Base-by-base conservation (phyloP, 768 basidiomycete genomes). In the Tephrocybe sp. region DNA sequence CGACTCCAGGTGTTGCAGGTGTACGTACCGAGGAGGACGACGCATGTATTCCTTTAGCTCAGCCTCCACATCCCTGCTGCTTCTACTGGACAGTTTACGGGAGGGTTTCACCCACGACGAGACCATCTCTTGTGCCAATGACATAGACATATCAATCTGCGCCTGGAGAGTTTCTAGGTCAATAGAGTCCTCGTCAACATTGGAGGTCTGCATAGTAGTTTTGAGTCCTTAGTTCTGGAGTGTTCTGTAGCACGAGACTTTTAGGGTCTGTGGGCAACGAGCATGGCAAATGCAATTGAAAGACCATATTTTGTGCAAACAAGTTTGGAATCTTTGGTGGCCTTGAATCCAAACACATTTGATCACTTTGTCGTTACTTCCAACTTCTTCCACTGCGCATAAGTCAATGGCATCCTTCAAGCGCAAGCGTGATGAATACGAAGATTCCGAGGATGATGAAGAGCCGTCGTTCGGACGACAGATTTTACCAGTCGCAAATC, bases 131-230 rank as follows among this genome's bases (percentile, higher is more conserved):
- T 90, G 80, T 1, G 85, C 82, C 65, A 84, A 81, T 5, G 89
- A 84, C 81, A 91, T 82, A 18, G 89, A 83, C 59, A 88, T 69
- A 65, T 92, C 86, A 44, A 91, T 83, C 68, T 87, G 87, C n/a
- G 89, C 88, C 64, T 91, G 89, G 32, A 92, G 71, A 27, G 78
- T 71, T 59, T 88, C 86, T 41, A 73, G 56, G 61, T 89, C 85
- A 37, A 89, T 73, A 32, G 77, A 76, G 49, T 84, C 80, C 55
- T 83, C 78, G 49, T 77, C 68, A 28, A 64, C 58, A 63, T 66
- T 65, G 2, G 11, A 27, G 21, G 28, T 55, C 9, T 41, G 26
- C 47, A 28, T 25, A 37, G 1, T 28, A 30, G 27, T 15, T 31
- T 44, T n/a, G 8, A 25, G 25, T 43, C 27, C 25, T 38, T 28